Conservation (phyloP, 139 green algal genomes). For the Coccomyxa sp. region DNA sequence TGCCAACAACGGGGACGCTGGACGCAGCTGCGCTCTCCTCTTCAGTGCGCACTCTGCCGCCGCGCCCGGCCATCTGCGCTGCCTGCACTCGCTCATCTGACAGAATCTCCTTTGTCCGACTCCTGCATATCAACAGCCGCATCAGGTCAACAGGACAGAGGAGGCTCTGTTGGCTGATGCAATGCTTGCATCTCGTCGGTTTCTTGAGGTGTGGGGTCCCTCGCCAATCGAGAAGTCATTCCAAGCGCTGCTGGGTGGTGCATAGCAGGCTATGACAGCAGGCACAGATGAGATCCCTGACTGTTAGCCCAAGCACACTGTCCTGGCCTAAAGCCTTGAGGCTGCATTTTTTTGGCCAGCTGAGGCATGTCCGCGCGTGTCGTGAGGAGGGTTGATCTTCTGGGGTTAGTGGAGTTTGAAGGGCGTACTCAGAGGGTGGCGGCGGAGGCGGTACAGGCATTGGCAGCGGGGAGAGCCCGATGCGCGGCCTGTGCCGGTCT, state of each 20-base stretch:
- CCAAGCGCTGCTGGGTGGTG: too few relatives aligned
- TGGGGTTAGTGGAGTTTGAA: neutral
- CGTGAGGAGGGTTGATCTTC: neutral
- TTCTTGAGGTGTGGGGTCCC: too few relatives aligned
- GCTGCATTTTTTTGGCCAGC: neutral
- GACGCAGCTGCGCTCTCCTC: neutral
- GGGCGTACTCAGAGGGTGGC: conserved; percentile 33
- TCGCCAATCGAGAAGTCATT: too few relatives aligned
- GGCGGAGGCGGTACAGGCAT: conserved; percentile 56
- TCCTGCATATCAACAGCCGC: neutral
- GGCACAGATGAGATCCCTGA: neutral
- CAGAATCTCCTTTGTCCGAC: conserved; percentile 48
- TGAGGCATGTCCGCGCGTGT: neutral
- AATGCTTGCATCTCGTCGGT: neutral
- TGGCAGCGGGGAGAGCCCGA: conserved; percentile 67
- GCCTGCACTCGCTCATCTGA: conserved; percentile 25
- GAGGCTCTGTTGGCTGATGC: neutral
- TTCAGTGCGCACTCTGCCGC: conserved; percentile 3
- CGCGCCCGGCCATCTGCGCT: conserved; percentile 12
- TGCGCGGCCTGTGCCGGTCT: conserved; percentile 54
- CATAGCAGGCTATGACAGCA: too few relatives aligned
- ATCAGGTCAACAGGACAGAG: neutral
- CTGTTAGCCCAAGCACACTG: neutral
- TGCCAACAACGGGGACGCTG: neutral
- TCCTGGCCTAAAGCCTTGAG: neutral